Conservation (phyloP, 2,329 filamentous ascomycete genomes). For the Penicillium sp. region DNA sequence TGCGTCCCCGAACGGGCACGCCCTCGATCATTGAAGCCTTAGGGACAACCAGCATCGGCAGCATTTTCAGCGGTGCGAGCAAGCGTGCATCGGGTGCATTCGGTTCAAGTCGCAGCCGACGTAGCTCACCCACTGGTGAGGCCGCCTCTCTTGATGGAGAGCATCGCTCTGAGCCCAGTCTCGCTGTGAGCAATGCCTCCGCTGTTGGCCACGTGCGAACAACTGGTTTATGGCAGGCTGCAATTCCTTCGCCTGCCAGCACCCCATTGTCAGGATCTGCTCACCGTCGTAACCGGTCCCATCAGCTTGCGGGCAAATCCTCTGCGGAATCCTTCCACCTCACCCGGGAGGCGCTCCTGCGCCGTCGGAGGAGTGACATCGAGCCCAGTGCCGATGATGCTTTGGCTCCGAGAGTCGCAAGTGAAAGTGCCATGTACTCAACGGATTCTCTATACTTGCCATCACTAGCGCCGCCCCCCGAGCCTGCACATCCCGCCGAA, state of each 20-base stretch:
- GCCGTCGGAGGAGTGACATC: constrained; percentile 31
- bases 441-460: constrained; percentile 23
- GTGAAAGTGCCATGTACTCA: constrained; percentile 26
- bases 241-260: constrained; percentile 14
- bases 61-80: constrained; percentile 42
- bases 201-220: constrained; percentile 44
- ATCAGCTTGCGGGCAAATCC: constrained; percentile 32
- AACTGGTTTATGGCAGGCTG: constrained; percentile 36
- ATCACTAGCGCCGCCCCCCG: constrained; percentile 12
- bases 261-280: constrained; percentile 14
- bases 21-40: constrained; percentile 31
- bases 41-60: constrained; percentile 35
- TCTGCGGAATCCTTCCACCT: constrained; percentile 36
- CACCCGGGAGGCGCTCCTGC: constrained; percentile 35
- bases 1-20: constrained; percentile 26
- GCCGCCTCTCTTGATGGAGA: constrained; percentile 35
- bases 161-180: constrained; percentile 41
- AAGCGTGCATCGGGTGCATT: constrained; percentile 36
- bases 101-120: constrained; percentile 36
- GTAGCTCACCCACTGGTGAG: constrained; percentile 36
- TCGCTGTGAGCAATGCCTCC: constrained; percentile 45
- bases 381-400: constrained; percentile 20
- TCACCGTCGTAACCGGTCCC: constrained; percentile 39
- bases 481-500: constrained; percentile 20
- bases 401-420: constrained; percentile 14